Evolutionary conservation across 352 stramenopile species (phyloP).

Genomic region (Pythium volutum): DNA sequence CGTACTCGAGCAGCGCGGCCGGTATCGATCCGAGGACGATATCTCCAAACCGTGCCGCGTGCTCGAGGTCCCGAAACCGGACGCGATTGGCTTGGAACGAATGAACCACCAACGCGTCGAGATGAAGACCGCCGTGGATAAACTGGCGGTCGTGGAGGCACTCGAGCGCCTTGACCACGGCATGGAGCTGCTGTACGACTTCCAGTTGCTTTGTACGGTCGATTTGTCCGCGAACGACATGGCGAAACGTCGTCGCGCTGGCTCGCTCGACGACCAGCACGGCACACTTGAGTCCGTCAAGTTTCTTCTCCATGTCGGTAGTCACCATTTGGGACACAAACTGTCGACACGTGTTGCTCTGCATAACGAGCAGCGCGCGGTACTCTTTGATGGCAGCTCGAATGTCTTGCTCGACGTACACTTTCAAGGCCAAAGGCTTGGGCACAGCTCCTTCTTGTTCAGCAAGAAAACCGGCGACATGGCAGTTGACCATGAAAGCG

Average conservation of each 20-base stretch:
- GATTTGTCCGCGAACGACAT: conserved; percentile 34
- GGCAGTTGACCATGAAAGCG: conserved; percentile 41
- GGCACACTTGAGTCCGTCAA: conserved; percentile 38
- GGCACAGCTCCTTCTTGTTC: conserved; percentile 11
- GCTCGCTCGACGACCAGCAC: conserved; percentile 45
- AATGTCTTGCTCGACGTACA: conserved; percentile 60
- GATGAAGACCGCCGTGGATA: conserved; percentile 51
- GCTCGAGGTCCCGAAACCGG: conserved; percentile 51
- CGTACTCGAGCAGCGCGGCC: conserved; percentile 30
- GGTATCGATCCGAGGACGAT: conserved; percentile 10
- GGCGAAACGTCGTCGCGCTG: conserved; percentile 37
- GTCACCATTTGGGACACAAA: conserved; percentile 36
- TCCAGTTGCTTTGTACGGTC: conserved; percentile 29
- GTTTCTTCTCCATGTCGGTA: conserved; percentile 28
- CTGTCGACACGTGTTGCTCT: conserved; percentile 22
- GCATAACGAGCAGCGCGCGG: conserved; percentile 43
- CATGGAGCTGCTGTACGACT: conserved; percentile 34
- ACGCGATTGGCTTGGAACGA: conserved; percentile 32
- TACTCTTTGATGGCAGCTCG: conserved; percentile 49
- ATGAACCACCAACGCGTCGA: conserved; percentile 38
- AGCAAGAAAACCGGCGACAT: background rate
- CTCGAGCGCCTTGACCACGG: conserved; percentile 36
- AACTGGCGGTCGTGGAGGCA: conserved; percentile 46
- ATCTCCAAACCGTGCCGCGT: conserved; percentile 35
- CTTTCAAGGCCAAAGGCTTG: conserved; percentile 33